Conservation (phyloP, 2,329 filamentous ascomycete species). For the Cryphonectria radicalis region DNA sequence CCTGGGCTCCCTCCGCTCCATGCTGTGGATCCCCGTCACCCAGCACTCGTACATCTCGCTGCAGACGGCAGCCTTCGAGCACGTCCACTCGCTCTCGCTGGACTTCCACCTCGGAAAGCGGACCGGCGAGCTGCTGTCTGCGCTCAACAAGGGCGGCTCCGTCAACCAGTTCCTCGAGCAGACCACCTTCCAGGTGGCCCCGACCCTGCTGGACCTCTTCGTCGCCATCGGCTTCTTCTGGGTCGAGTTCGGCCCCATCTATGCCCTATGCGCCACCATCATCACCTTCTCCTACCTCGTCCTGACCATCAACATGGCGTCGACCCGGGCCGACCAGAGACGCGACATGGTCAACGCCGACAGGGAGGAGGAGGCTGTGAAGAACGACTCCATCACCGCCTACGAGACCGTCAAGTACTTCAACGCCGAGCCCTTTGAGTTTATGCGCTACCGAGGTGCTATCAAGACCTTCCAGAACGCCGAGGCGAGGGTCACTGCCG, state of each 20-base stretch:
- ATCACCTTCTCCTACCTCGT: conserved; percentile 97
- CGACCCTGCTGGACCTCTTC: conserved; percentile 89
- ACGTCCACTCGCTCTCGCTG: conserved; percentile 91
- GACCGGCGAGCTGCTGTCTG: conserved; percentile 93
- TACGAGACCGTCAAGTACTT: conserved; percentile 96
- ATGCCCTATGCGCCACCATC: conserved; percentile 85
- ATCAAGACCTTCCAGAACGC: conserved; percentile 73
- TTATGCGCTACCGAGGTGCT: conserved; percentile 71
- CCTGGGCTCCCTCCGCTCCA: conserved; percentile 78
- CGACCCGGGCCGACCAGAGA: conserved; percentile 87
- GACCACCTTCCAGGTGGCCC: conserved; percentile 92
- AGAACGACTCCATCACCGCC: conserved; percentile 98
- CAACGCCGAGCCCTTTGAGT: conserved; percentile 82
- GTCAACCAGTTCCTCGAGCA: conserved; percentile 98
- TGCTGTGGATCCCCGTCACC: conserved; percentile 94
- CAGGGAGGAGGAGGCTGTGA: conserved; percentile 93
- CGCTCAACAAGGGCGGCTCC: conserved; percentile 91
- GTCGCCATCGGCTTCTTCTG: conserved; percentile 85
- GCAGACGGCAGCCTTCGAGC: conserved; percentile 94
- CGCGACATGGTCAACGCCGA: conserved; percentile 94
- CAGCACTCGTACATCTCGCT: conserved; percentile 96
- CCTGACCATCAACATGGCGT: conserved; percentile 93
- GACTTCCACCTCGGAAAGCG: conserved; percentile 97
- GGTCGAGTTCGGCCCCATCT: conserved; percentile 80
- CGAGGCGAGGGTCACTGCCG: conserved; percentile 76